A percentile compares a stretch with the other conserved stretches of the same genome.
Conservation (phyloP, 495 filamentous ascomycete genomes). For the Neurospora sublineolata region DNA sequence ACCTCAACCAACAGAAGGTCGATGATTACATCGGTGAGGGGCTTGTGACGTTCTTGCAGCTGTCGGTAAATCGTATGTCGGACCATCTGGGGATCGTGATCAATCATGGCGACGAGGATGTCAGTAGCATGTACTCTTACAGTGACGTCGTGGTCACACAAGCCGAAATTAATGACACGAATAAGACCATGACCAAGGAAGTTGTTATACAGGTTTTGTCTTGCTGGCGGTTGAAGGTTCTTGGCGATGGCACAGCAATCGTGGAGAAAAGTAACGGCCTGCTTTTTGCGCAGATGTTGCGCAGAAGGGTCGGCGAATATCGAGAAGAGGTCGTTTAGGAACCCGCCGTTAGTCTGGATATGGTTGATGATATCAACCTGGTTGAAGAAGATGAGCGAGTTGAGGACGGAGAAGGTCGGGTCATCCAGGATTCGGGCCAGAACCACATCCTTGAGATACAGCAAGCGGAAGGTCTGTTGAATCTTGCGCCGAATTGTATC, state of each 20-base stretch:
- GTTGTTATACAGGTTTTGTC: constrained; percentile 73
- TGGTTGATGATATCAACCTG: constrained; percentile 96
- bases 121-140: constrained; percentile 90
- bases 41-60: constrained; percentile 72
- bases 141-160: constrained; percentile 70
- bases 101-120: constrained; percentile 84
- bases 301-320: constrained; percentile 62
- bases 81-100: constrained; percentile 91
- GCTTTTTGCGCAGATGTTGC: constrained; percentile 67
- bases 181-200: constrained; percentile 84
- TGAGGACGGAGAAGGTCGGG: constrained; percentile 93
- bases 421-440: constrained; percentile 93
- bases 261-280: constrained; percentile 92
- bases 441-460: constrained; percentile 98
- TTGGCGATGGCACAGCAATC: constrained; percentile 93
- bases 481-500: constrained; percentile 76
- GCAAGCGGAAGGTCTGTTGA: constrained; percentile 86
- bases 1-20: constrained; percentile 83
- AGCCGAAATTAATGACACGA: constrained; percentile 79
- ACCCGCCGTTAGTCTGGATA: constrained; percentile 64
- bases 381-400: constrained; percentile 97
- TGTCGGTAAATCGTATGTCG: constrained; percentile 84
- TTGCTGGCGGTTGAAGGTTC: constrained; percentile 71
- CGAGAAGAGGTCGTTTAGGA: constrained; percentile 79
- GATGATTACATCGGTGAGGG: constrained; percentile 87